Percentiles rank a stretch among this genome's conserved stretches.
phyloP scores from a whole-genome alignment of 257 asterid genomes.

The Nicotiana paniculata region DNA sequence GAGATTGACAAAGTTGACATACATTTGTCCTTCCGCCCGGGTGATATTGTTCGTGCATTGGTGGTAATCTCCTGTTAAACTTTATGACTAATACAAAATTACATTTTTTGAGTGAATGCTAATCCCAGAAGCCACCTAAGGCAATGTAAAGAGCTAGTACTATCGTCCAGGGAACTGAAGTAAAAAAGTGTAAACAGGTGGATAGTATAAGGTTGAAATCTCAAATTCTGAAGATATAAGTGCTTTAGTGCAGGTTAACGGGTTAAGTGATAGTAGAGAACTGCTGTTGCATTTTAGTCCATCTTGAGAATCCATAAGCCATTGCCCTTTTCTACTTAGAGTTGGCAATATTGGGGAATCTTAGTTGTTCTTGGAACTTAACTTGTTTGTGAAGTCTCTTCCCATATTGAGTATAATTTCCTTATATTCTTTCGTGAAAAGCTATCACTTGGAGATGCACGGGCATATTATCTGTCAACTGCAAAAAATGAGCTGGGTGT shows the following conservation, averaged over 20 bases:
- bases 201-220: not conserved
- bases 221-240: not conserved
- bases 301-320: not conserved
- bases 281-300: not conserved
- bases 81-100: not conserved
- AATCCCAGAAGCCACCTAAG: not conserved
- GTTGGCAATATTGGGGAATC: not conserved
- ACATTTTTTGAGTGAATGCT: not conserved
- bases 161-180: not conserved
- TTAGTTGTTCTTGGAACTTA: not conserved
- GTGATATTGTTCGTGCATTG: conserved; percentile 77
- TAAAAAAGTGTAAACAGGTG: not conserved
- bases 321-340: not conserved
- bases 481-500: conserved; percentile 93
- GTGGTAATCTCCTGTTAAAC: conserved; percentile 58
- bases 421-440: conserved; percentile 28
- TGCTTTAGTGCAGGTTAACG: not conserved
- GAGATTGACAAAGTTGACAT: conserved; percentile 97
- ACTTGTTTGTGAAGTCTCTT: not conserved
- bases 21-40: conserved; percentile 79
- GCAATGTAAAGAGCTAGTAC: not conserved
- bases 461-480: conserved; percentile 87
- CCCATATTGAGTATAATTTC: not conserved
- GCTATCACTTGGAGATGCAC: conserved; percentile 98
- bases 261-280: not conserved